A percentile compares a stretch with the other conserved stretches of the same genome.
Evolutionary conservation across 2,329 filamentous ascomycete genomes (phyloP).

Genomic region (Colletotrichum phormii): DNA sequence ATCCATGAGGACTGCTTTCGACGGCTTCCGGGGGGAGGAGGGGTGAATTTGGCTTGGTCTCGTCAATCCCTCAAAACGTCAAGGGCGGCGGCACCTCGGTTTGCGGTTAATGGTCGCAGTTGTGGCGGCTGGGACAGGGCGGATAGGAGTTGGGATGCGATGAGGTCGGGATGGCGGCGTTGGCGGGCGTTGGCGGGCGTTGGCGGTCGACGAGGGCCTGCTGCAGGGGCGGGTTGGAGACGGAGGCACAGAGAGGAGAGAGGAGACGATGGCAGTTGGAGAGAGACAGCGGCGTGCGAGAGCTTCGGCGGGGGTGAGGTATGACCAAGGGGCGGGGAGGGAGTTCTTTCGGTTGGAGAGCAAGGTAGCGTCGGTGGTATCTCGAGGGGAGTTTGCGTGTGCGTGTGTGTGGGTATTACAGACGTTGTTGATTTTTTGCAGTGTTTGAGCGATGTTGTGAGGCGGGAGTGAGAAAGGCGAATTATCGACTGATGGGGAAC

Average conservation of each 20-base stretch:
- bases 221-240: conserved; percentile 28
- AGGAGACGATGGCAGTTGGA: conserved; percentile 12
- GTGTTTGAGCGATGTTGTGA: conserved; percentile 22
- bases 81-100: conserved; percentile 34
- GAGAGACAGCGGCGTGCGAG: conserved; percentile 7
- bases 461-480: conserved; percentile 27
- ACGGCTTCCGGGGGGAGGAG: conserved; percentile 26
- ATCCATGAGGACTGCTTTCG: conserved; percentile 64
- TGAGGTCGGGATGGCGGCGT: conserved; percentile 33
- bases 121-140: conserved; percentile 36
- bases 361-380: conserved; percentile 18
- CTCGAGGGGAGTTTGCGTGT: conserved; percentile 3
- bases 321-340: neutral
- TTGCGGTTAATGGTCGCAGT: conserved; percentile 29
- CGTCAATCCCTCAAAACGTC: conserved; percentile 29
- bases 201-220: conserved; percentile 28
- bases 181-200: conserved; percentile 12
- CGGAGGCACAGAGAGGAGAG: neutral
- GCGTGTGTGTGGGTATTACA: conserved; percentile 24
- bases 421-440: conserved; percentile 11
- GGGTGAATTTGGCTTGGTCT: conserved; percentile 19
- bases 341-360: neutral
- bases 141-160: conserved; percentile 16
- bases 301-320: conserved; percentile 13
- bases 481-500: conserved; percentile 36